Conservation (phyloP, 1,139 yeast species). For the Tardiomyces depauwii region DNA sequence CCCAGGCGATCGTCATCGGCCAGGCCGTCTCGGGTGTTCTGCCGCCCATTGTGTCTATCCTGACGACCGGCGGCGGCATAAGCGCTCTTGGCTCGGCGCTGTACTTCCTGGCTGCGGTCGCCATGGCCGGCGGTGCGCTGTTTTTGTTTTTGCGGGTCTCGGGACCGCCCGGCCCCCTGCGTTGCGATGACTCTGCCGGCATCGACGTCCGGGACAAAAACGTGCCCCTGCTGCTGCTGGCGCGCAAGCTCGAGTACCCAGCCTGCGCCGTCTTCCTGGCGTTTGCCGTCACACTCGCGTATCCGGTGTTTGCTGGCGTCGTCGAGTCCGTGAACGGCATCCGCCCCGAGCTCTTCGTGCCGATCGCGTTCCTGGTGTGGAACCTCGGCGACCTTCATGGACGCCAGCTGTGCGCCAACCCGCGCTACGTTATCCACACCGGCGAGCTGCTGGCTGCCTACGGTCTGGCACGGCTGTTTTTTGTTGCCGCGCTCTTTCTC, state of each 20-base stretch:
- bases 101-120: constrained; percentile 64
- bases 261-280: constrained; percentile 64
- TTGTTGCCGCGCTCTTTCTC: constrained; percentile 44
- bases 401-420: constrained; percentile 51
- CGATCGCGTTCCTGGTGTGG: constrained; percentile 76
- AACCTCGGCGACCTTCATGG: constrained; percentile 81
- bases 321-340: constrained; percentile 44
- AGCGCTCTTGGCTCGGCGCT: constrained; percentile 35
- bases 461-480: constrained; percentile 41
- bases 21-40: constrained; percentile 90
- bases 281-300: constrained; percentile 65
- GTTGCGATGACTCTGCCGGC: constrained; percentile 9
- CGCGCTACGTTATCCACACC: constrained; percentile 22
- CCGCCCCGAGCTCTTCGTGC: constrained; percentile 42
- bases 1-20: constrained; percentile 88
- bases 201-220: constrained; percentile 3
- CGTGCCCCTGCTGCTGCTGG: constrained; percentile 31
- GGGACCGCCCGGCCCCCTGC: constrained; percentile 6
- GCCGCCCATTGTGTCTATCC: constrained; percentile 67
- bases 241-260: constrained; percentile 49
- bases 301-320: constrained; percentile 83
- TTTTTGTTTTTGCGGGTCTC: constrained; percentile 8
- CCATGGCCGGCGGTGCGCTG: constrained; percentile 34
- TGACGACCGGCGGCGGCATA: constrained; percentile 30
- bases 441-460: constrained; percentile 29